Conservation (phyloP, 257 asterid species). For the Prunella vulgaris region DNA sequence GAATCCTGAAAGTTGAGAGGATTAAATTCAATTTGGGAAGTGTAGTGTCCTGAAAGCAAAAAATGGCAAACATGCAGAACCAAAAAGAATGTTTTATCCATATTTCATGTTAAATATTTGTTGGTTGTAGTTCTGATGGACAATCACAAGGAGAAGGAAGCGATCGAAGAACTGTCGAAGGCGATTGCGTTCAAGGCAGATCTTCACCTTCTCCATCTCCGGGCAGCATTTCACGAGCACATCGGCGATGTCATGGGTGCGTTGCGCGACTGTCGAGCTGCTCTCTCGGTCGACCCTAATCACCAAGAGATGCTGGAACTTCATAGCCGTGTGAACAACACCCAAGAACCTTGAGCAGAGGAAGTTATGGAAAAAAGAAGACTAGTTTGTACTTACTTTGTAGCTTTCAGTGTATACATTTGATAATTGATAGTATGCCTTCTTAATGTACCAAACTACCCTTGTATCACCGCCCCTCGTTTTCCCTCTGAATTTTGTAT, state of each 20-base stretch:
- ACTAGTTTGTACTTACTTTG: conserved; percentile 31
- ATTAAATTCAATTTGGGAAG: too few relatives aligned
- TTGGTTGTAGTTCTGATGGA: conserved; percentile 74
- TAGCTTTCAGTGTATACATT: conserved; percentile 23
- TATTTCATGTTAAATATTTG: too few relatives aligned
- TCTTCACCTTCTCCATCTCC: conserved; percentile 84
- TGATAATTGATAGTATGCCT: conserved; percentile 15
- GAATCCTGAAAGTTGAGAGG: too few relatives aligned
- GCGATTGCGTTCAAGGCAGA: conserved; percentile 96
- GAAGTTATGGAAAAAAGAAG: background rate
- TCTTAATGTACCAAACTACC: conserved; percentile 10
- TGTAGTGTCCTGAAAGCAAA: too few relatives aligned
- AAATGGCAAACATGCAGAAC: too few relatives aligned
- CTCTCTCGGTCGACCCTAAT: conserved; percentile 90
- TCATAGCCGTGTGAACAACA: conserved; percentile 89
- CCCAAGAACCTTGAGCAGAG: conserved; percentile 69
- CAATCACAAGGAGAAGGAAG: conserved; percentile 88
- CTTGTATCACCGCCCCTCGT: conserved; percentile 20
- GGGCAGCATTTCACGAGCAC: conserved; percentile 98
- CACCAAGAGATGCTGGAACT: conserved; percentile 99
- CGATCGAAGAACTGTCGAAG: conserved; percentile 81
- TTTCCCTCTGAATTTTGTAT: conserved; percentile 30
- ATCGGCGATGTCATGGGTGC: conserved; percentile 82
- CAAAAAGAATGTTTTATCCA: too few relatives aligned
- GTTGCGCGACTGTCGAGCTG: conserved; percentile 90